Base-by-base conservation (phyloP, 2,329 filamentous ascomycete genomes). In the Pseudogymnoascus sp. region DNA sequence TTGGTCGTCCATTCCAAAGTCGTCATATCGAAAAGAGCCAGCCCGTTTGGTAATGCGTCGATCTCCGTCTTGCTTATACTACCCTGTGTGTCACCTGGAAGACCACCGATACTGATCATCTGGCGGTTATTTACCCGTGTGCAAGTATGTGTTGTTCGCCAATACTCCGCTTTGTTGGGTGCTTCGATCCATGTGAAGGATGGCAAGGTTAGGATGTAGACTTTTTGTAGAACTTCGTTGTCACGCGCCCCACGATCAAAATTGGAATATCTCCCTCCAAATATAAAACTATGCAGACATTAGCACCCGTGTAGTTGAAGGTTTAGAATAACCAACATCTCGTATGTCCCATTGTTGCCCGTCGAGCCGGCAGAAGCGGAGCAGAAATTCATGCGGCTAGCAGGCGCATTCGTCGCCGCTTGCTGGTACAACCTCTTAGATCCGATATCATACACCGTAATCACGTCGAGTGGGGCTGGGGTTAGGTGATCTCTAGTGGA, bases 201-300 rank as follows among this genome's bases (percentile, higher is more conserved):
- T 3, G 65, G 65, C 9, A 66, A 36, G 4, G 65, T 65, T 6
- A 66, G 58, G n/a, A 66, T 62, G 38, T 64, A 65, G 11, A 66
- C 62, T 3, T 25, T 25, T 25, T 14, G 28, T 59, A 18, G 14
- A 5, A 63, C 59, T 11, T 38, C 39, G 15, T 2, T 9, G 33
- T 35, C 7, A 35, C 12, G 22, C 12, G 33, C 7, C 12, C 33
- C 12, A 4, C 3, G 33, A 9, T 11, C 9, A 11, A 2, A 12
- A 35, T 7, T 25, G 15, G 41, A 33, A 25, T 25, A 25, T 25
- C 22, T 25, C 9, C 59, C 59, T 12, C 59, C 59, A 12, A 60
- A 60, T 14, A 60, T 60, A 20, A 60, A 60, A 18, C 59, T 60
- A 9, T 57, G 35, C 11, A 2, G 35, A 4, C 7, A 35, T 35